A percentile compares a stretch with the other conserved stretches of the same genome.
phyloP scores from a whole-genome alignment of 2,329 filamentous ascomycete genomes.

The Phoma sp. region DNA sequence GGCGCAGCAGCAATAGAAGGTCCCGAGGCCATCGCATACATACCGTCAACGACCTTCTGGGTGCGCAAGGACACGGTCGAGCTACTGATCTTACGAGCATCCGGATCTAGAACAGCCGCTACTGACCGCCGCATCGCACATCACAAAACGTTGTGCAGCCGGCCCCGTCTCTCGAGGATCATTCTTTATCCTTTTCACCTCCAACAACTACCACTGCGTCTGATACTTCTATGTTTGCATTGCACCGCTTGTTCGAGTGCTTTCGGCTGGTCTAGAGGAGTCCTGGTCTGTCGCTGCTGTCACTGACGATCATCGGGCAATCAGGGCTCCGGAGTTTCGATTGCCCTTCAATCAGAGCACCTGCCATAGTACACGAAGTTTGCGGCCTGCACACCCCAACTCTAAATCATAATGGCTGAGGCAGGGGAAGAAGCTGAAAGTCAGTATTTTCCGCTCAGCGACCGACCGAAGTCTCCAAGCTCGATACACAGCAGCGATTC shows the following conservation, averaged over 20 bases:
- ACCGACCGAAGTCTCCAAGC: constrained; percentile 34
- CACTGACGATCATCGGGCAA: not conserved
- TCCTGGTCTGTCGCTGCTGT: constrained; percentile 2
- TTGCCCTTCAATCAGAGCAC: not conserved
- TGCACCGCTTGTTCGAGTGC: constrained; percentile 6
- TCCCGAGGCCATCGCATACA: not conserved
- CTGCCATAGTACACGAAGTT: not conserved
- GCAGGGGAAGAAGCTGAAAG: constrained; percentile 26
- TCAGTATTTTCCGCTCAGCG: constrained; percentile 41
- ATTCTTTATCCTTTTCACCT: not conserved
- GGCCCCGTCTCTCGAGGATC: constrained; percentile 8
- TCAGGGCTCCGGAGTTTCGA: constrained; percentile 2
- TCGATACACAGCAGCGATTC: constrained; percentile 42
- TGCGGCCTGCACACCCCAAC: not conserved
- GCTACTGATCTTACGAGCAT: constrained; percentile 23
- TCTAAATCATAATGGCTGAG: constrained; percentile 31
- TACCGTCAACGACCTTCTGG: constrained; percentile 6
- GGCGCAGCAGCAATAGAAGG: not conserved
- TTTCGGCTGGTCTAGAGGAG: constrained; percentile 18
- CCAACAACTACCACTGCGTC: constrained; percentile 4
- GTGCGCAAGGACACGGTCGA: constrained; percentile 25
- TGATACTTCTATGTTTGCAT: constrained; percentile 11
- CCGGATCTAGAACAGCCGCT: constrained; percentile 22
- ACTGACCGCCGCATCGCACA: constrained; percentile 21
- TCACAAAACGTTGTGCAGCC: constrained; percentile 15